Evolutionary conservation across 176 grass and related monocot genomes (phyloP).

Genomic region (Chloris gayana): DNA sequence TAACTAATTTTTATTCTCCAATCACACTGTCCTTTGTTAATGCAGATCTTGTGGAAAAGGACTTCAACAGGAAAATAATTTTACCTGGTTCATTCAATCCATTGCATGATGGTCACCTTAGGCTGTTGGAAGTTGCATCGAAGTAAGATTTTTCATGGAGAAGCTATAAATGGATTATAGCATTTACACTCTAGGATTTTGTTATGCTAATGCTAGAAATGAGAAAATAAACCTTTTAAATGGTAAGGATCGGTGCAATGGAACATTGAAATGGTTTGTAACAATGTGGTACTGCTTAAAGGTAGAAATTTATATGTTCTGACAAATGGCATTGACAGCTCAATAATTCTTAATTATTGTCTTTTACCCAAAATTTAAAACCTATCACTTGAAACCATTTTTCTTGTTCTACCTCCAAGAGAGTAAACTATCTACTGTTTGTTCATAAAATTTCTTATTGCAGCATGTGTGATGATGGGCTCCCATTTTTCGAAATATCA

Average conservation of each 20-base stretch:
- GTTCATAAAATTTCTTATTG: conserved; percentile 23
- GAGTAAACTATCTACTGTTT: neutral
- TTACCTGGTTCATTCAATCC: conserved; percentile 98
- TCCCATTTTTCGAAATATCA: conserved; percentile 96
- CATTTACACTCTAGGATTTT: neutral
- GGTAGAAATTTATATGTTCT: neutral
- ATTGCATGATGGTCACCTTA: conserved; percentile 96
- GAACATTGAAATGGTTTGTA: neutral
- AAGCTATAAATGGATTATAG: neutral
- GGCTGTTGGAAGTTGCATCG: conserved; percentile 75
- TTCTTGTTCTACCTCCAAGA: conserved; percentile 10
- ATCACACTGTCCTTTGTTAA: conserved; percentile 31
- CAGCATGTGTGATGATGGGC: conserved; percentile 80
- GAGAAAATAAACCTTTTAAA: conserved; percentile 28
- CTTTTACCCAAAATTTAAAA: neutral
- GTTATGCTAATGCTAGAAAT: conserved; percentile 19
- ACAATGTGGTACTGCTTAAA: neutral
- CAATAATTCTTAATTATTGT: neutral
- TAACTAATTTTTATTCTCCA: conserved; percentile 27
- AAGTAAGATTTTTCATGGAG: conserved; percentile 49
- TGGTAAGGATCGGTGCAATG: neutral
- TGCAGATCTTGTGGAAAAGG: conserved; percentile 48
- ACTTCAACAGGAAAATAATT: conserved; percentile 74
- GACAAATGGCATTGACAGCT: neutral
- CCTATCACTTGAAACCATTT: neutral